phyloP scores from a whole-genome alignment of 2,329 filamentous ascomycete species.

The Aspergillus sp. region DNA sequence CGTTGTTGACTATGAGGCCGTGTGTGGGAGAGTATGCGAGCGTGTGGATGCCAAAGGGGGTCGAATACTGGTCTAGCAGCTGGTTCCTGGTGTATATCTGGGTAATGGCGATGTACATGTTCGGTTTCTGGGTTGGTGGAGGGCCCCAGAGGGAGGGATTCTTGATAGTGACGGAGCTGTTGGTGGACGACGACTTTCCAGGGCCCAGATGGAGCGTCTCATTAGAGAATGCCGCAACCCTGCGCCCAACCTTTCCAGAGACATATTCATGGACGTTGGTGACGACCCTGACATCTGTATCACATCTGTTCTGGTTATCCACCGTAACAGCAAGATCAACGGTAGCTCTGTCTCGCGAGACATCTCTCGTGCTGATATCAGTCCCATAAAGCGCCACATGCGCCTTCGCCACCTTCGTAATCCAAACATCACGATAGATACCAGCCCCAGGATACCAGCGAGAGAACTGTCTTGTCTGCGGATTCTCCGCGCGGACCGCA shows the following conservation, averaged over 20 bases:
- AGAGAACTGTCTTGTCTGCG: not conserved
- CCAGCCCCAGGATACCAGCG: slow-evolving; percentile 10
- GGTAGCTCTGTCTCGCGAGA: not conserved
- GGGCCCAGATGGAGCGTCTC: not conserved
- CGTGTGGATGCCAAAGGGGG: not conserved
- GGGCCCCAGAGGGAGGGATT: not conserved
- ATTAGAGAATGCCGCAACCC: not conserved
- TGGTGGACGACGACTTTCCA: no score
- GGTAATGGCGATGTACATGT: not conserved
- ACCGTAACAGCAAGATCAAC: not conserved
- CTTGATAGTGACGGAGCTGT: not conserved
- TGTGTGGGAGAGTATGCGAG: not conserved
- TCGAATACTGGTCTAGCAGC: not conserved
- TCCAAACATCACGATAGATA: slow-evolving; percentile 8
- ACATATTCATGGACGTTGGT: not conserved
- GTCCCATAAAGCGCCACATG: slow-evolving; percentile 7
- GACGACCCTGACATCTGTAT: not conserved
- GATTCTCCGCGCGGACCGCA: slow-evolving; percentile 5
- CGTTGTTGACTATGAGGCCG: not conserved
- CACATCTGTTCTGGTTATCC: not conserved
- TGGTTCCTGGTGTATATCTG: not conserved
- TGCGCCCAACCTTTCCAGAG: not conserved
- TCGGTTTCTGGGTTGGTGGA: not conserved
- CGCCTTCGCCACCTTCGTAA: not conserved
- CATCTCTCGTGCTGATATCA: not conserved